These are phyloP conservation scores for Fusarium nygamai DNA, from an alignment of 2,329 filamentous ascomycete species.

Conservation along the genomic window DNA sequence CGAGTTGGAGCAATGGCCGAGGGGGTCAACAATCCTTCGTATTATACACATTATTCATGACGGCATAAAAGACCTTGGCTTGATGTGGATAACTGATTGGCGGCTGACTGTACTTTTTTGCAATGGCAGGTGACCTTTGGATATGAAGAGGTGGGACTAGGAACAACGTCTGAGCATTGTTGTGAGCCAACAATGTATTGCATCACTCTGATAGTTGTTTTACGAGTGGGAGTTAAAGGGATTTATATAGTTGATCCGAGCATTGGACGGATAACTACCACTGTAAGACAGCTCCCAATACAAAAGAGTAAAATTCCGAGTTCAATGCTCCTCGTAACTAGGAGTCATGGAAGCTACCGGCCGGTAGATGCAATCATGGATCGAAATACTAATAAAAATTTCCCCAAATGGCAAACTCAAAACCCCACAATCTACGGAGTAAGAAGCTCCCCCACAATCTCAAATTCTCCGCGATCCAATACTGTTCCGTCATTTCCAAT, in stretches of 20 bases:
- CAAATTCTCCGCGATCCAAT: constrained; percentile 31
- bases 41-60: constrained; percentile 3
- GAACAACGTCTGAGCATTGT: constrained; percentile 6
- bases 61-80: background rate
- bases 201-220: constrained; percentile 3
- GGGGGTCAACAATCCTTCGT: background rate
- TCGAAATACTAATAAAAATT: background rate
- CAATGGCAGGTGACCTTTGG: constrained; percentile 35
- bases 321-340: background rate
- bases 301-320: background rate
- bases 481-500: constrained; percentile 45
- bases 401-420: constrained; percentile 3
- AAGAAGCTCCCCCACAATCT: constrained; percentile 22
- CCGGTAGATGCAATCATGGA: background rate
- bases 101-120: constrained; percentile 19
- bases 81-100: constrained; percentile 2
- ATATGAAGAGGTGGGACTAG: constrained; percentile 23
- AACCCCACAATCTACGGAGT: constrained; percentile 27
- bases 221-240: background rate
- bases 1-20: background rate
- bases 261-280: background rate
- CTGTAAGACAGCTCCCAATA: background rate
- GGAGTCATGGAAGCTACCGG: background rate
- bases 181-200: constrained; percentile 8
- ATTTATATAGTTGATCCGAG: background rate